Evolutionary conservation across 768 basidiomycete species (phyloP), one percentile per base, ranked within the genome.

Genomic region (Podaxis pistillaris): DNA sequence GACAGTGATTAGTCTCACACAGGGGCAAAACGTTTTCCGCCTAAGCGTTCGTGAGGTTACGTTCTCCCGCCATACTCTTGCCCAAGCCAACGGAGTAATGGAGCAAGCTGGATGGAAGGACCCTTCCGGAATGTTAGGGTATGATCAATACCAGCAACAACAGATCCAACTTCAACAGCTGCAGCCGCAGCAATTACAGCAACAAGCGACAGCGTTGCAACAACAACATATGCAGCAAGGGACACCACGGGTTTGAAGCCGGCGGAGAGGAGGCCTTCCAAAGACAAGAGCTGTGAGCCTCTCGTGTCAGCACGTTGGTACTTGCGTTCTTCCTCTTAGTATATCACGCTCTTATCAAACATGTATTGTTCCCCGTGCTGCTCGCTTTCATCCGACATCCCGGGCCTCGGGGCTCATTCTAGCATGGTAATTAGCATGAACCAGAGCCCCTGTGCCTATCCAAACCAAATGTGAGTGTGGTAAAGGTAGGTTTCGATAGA

Each of bases 81-180:
- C 57, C 9, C 57, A 50, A 22, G 44, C 57, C 6, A 36, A 50
- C 0, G 57, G 19, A 36, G 2, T 50, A 15, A 58, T 58, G 57
- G 46, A 24, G 33, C 28, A 50, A 40, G 15, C 50, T 5, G 57
- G 57, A 19, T 4, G 36, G 22, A 58, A 58, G 33, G 57, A 58
- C 9, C n/a, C 30, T 19, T 30, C 30, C 5, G 47, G 33, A 22
- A 46, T 22, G 11, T 19, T 37, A 28, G 36, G 12, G 6, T 38
- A 58, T 24, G 57, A 38, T 15, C 57, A 22, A 13, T 3, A 22
- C 22, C 44, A 58, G 33, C 57, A 58, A 37, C 57, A 49, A 49
- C 47, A 58, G n/a, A n/a, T 46, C 0, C 46, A 58, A 24, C 19
- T 58, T 44, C 56, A 58, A 58, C 30, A 58, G 49, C 13, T 50